Evolutionary conservation across 2,329 filamentous ascomycete species (phyloP).

Genomic region (Claviceps sp.): DNA sequence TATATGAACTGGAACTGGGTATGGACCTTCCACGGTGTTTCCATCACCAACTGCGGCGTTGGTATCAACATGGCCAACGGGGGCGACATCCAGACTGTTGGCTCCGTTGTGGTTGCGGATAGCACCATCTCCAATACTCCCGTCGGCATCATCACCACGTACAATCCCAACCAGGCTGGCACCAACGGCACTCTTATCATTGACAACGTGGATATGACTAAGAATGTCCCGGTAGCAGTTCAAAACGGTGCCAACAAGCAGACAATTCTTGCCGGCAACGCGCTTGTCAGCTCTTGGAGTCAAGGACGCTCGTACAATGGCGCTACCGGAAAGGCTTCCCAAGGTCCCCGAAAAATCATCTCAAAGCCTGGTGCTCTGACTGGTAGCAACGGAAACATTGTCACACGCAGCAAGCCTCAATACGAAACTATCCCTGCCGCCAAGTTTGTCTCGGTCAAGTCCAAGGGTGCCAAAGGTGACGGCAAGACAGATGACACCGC

Average conservation of each 20-base stretch:
- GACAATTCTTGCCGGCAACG: slow-evolving; percentile 55
- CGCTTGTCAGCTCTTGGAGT: slow-evolving; percentile 56
- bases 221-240: slow-evolving; percentile 54
- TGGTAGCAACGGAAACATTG: slow-evolving; percentile 51
- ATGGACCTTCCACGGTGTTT: slow-evolving; percentile 66
- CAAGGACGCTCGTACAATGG: slow-evolving; percentile 65
- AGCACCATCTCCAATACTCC: slow-evolving; percentile 64
- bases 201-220: slow-evolving; percentile 76
- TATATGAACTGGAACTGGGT: slow-evolving; percentile 90
- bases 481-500: slow-evolving; percentile 76
- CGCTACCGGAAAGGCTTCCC: slow-evolving; percentile 37
- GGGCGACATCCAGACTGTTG: slow-evolving; percentile 56
- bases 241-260: slow-evolving; percentile 39
- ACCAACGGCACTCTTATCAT: slow-evolving; percentile 74
- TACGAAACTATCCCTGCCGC: slow-evolving; percentile 56
- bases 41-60: slow-evolving; percentile 59
- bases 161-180: slow-evolving; percentile 43
- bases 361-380: slow-evolving; percentile 56
- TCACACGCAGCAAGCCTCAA: slow-evolving; percentile 78
- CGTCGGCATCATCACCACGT: slow-evolving; percentile 59
- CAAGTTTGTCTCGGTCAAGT: slow-evolving; percentile 72
- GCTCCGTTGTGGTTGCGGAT: slow-evolving; percentile 74
- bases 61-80: slow-evolving; percentile 67
- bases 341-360: slow-evolving; percentile 40
- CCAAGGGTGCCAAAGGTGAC: slow-evolving; percentile 73